Base-by-base conservation (phyloP, 768 basidiomycete species). In the Panus rudis region DNA sequence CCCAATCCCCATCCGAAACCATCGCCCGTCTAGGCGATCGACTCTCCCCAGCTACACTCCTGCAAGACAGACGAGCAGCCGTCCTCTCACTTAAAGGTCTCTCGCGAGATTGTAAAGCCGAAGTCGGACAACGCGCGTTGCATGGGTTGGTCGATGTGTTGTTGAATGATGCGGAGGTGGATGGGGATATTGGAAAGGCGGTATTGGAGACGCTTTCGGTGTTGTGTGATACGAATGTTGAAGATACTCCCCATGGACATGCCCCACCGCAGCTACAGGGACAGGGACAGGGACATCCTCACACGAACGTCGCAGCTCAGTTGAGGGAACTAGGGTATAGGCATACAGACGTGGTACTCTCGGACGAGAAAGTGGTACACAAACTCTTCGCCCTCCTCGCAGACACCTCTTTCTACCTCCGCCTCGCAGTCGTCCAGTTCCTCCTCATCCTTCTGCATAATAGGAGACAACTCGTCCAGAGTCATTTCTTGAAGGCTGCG, bases 11-110 rank as follows among this genome's bases (percentile, higher is more conserved):
- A 2, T 64, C 73, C 19, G 92, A 94, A 45, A 92, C 90, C 17
- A 92, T 98, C 56, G 75, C 78, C 22, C 81, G 83, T 52, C 81
- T 98, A 50, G 85, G 84, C 51, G 92, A 96, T 60, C 70, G 92
- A 23, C 78, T 99, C 17, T 86, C 90, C 16, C 91, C 92, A n/a
- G 80, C 85, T 3, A 84, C 88, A 0, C 78, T 89, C 20, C 78
- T 93, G 13, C 86, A 92, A 23, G 96, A 98, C 66, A 73, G 96
- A 53, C 77, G 91, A 45, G 94, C 94, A 21, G 85, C 94, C 0
- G 84, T 99, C n/a, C 69, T 96, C 41, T 79, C 91, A 1, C 75
- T 99, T 51, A 98, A 98, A 61, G 94, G 93, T 17, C 80, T 98
- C 41, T 71, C 83, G 35, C 77, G 92, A 46, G 93, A 96, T 62